phyloP scores from a whole-genome alignment of 2,329 filamentous ascomycete species.

The Pyrenochaeta sp. region DNA sequence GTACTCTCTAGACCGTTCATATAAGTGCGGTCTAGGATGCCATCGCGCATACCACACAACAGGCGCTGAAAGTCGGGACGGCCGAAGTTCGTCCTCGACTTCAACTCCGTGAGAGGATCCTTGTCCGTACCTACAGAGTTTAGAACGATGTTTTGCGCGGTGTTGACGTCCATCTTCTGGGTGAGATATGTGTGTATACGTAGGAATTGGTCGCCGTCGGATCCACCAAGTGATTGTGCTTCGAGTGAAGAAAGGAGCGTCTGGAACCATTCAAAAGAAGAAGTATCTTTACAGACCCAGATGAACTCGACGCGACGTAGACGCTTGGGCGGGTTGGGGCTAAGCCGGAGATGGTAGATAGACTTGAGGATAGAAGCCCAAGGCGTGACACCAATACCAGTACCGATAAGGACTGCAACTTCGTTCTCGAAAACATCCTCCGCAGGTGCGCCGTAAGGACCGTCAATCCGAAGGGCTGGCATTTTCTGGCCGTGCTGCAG shows the following conservation, averaged over 20 bases:
- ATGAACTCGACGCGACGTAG: constrained; percentile 97
- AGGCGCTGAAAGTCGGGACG: constrained; percentile 86
- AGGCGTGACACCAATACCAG: constrained; percentile 86
- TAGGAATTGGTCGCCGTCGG: constrained; percentile 82
- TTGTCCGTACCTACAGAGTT: constrained; percentile 89
- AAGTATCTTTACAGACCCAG: constrained; percentile 97
- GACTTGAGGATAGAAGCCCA: constrained; percentile 93
- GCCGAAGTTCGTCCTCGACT: constrained; percentile 90
- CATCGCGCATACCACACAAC: constrained; percentile 85
- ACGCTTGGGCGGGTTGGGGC: constrained; percentile 86
- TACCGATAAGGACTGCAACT: constrained; percentile 85
- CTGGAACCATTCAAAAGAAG: constrained; percentile 99
- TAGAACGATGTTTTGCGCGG: constrained; percentile 93
- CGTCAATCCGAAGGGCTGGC: constrained; percentile 89
- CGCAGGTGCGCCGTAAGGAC: constrained; percentile 94
- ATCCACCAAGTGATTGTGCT: constrained; percentile 73
- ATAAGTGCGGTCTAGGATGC: constrained; percentile 85
- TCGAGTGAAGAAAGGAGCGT: constrained; percentile 90
- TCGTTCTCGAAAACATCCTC: constrained; percentile 97
- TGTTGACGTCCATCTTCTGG: constrained; percentile 89
- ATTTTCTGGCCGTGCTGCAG: constrained; percentile 92
- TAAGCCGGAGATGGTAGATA: constrained; percentile 94
- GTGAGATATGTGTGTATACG: constrained; percentile 98
- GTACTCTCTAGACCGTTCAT: constrained; percentile 81
- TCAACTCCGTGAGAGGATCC: constrained; percentile 92